These are phyloP conservation scores for Lentinula edodes DNA, from an alignment of 768 basidiomycete genomes.

Conservation along the genomic window DNA sequence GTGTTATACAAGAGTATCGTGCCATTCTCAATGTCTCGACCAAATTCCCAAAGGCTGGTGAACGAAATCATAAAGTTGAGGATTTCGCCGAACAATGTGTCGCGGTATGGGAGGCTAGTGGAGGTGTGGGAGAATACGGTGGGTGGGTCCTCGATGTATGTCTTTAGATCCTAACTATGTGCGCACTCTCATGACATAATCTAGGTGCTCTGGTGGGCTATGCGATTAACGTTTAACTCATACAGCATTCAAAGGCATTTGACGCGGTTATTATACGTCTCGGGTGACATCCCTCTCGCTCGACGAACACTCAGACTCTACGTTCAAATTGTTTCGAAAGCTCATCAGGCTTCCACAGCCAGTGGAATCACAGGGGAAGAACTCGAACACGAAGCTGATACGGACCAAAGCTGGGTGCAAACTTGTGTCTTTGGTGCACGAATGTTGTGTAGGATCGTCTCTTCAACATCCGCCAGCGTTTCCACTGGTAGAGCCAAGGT, in stretches of 20 bases:
- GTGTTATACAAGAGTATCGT: constrained; percentile 67
- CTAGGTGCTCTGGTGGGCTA: constrained; percentile 91
- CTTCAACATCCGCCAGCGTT: not conserved
- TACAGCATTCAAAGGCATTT: constrained; percentile 82
- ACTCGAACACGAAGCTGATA: constrained; percentile 49
- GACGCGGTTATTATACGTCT: constrained; percentile 62
- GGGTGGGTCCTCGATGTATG: constrained; percentile 82
- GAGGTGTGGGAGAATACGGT: constrained; percentile 54
- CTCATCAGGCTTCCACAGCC: constrained; percentile 46
- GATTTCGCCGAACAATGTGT: constrained; percentile 80
- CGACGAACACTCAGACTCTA: constrained; percentile 78
- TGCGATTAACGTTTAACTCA: constrained; percentile 90
- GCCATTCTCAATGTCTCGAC: constrained; percentile 64
- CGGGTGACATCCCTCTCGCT: constrained; percentile 57
- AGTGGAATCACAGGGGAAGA: constrained; percentile 13
- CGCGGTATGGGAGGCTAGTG: constrained; percentile 74
- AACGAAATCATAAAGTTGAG: constrained; percentile 72
- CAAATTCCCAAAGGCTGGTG: constrained; percentile 75
- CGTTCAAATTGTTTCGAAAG: constrained; percentile 78
- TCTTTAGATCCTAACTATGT: constrained; percentile 13
- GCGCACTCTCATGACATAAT: not conserved
- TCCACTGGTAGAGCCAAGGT: constrained; percentile 13
- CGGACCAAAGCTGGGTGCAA: constrained; percentile 68
- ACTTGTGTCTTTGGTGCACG: constrained; percentile 73
- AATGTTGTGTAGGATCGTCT: constrained; percentile 60